These are phyloP conservation scores for Salvia rosmarinus DNA, from an alignment of 257 asterid genomes.

Conservation along the genomic window DNA sequence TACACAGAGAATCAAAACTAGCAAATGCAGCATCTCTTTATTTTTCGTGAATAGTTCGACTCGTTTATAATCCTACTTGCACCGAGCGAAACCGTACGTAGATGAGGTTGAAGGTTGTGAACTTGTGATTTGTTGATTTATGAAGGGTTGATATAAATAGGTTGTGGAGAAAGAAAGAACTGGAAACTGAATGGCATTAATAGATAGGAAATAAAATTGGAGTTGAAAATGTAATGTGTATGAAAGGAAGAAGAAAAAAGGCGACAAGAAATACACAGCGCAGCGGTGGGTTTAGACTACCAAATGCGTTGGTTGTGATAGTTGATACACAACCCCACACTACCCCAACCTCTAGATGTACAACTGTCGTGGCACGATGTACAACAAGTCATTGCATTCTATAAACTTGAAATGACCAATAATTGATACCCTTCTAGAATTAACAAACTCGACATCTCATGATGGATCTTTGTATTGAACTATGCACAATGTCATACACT, in stretches of 20 bases:
- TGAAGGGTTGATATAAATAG: constrained; percentile 31
- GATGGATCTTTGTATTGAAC: no score
- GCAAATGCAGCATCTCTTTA: constrained; percentile 40
- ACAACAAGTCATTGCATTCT: constrained; percentile 11
- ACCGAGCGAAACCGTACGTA: neutral
- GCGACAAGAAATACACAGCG: constrained; percentile 30
- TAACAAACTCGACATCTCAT: no score
- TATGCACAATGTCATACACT: no score
- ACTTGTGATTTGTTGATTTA: neutral
- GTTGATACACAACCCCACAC: no score
- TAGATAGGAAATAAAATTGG: constrained; percentile 11
- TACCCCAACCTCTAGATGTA: neutral
- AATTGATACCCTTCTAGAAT: neutral
- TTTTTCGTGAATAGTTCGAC: neutral
- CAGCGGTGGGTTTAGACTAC: constrained; percentile 17
- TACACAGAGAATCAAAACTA: constrained; percentile 21
- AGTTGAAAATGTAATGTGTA: constrained; percentile 16
- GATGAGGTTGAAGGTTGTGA: constrained; percentile 25
- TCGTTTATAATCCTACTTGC: neutral
- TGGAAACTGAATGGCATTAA: constrained; percentile 43
- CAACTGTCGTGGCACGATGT: constrained; percentile 24
- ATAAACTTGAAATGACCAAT: no score
- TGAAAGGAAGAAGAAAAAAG: constrained; percentile 32
- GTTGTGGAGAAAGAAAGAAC: constrained; percentile 32
- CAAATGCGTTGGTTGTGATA: constrained; percentile 2